Conservation (phyloP, 2,329 filamentous ascomycete genomes). For the Pseudovirgaria hyperparasitica region DNA sequence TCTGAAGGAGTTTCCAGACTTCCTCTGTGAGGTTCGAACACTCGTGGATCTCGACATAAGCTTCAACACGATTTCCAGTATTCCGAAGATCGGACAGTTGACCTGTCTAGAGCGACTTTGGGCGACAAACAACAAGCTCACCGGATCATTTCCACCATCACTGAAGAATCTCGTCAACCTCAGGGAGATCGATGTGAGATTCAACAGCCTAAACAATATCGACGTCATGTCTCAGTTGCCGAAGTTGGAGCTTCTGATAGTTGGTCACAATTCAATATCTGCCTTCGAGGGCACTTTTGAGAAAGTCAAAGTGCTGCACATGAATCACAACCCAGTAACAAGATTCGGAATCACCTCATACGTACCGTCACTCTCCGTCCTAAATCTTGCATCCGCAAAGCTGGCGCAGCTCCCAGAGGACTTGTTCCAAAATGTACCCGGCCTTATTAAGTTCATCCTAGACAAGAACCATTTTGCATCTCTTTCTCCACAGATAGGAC, state of each 20-base stretch:
- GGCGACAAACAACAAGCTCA: slow-evolving; percentile 88
- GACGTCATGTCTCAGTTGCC: slow-evolving; percentile 76
- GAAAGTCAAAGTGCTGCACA: slow-evolving; percentile 66
- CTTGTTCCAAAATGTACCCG: slow-evolving; percentile 75
- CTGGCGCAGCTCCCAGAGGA: slow-evolving; percentile 77
- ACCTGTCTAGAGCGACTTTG: slow-evolving; percentile 75
- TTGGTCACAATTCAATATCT: slow-evolving; percentile 87
- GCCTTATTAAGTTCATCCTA: slow-evolving; percentile 74
- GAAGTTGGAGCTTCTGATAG: slow-evolving; percentile 73
- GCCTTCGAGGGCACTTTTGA: slow-evolving; percentile 83
- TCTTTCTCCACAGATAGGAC: slow-evolving; percentile 73
- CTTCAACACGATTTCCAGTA: slow-evolving; percentile 75
- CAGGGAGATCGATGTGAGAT: slow-evolving; percentile 87
- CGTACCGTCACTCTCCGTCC: slow-evolving; percentile 67
- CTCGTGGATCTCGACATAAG: slow-evolving; percentile 90
- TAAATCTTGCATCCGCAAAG: slow-evolving; percentile 87
- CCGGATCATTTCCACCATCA: slow-evolving; percentile 58
- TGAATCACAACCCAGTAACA: slow-evolving; percentile 93
- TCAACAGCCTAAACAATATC: slow-evolving; percentile 80
- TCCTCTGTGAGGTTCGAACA: slow-evolving; percentile 69
- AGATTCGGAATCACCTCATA: slow-evolving; percentile 72
- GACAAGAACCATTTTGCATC: slow-evolving; percentile 96
- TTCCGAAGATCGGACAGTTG: slow-evolving; percentile 72
- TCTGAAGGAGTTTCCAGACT: slow-evolving; percentile 70
- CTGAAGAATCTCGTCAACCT: slow-evolving; percentile 65